Evolutionary conservation across 2,329 filamentous ascomycete species (phyloP), one percentile per base, ranked within the genome.

Genomic region (Fusarium hainanense): DNA sequence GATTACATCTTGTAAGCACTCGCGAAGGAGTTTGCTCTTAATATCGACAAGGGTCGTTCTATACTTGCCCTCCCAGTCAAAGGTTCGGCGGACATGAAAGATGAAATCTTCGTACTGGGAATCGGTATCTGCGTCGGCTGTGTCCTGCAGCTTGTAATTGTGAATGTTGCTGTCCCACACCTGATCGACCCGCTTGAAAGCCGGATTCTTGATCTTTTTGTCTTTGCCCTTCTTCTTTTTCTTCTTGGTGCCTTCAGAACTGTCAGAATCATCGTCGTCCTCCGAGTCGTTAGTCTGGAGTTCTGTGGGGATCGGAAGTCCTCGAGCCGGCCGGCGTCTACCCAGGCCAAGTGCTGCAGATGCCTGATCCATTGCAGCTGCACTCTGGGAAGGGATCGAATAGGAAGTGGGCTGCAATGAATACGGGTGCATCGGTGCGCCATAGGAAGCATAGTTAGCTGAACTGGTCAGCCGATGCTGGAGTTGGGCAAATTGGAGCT

Each of bases 11-110:
- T 80, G 78, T 32, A 81, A 83, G 23, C 88, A 89, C 66, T 93
- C 89, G 10, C 91, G 90, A 6, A 97, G 84, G 18, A 89, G 81
- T 72, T 93, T 93, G 77, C 93, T 96, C 81, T 94, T 96, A 79
- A 97, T 92, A 70, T 97, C 93, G 50, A 97, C 89, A 16, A 90
- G 81, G 0, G 93, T 94, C 75, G 78, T 76, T 72, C 88, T 84
- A 74, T 93, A 94, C 74, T 93, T 93, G 67, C 93, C 93, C 72
- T 96, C 92, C 88, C 88, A 93, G 77, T 94, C 91, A 77, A 97
- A 97, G 16, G 88, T 91, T 57, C 94, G 87, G 18, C 93, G 89
- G 18, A 97, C 92, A 25, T 93, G 92, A 78, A 97, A 97, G 30
- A 93, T 85, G 77, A 91, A 96, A 64, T 92, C 89, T 64, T 94